Percentiles rank a stretch among this genome's conserved stretches.
phyloP scores from a whole-genome alignment of 352 stramenopile genomes.

The Phytophthora sp. region DNA sequence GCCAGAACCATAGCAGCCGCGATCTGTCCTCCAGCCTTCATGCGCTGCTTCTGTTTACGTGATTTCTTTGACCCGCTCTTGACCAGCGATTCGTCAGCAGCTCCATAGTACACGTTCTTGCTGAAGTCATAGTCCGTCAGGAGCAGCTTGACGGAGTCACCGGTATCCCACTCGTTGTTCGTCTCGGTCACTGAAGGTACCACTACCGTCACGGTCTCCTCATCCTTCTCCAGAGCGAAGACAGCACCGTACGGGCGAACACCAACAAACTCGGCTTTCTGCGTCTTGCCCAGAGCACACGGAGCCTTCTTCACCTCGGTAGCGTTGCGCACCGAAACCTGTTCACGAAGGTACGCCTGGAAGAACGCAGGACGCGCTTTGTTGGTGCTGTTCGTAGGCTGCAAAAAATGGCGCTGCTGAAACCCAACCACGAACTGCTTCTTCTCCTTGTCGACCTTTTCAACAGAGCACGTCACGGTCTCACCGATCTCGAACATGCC shows the following conservation, averaged over 20 bases:
- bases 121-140: slow-evolving; percentile 89
- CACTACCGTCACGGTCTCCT: slow-evolving; percentile 71
- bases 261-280: slow-evolving; percentile 86
- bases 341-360: slow-evolving; percentile 62
- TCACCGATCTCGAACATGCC: slow-evolving; percentile 87
- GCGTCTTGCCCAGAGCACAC: slow-evolving; percentile 69
- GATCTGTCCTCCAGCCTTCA: slow-evolving; percentile 54
- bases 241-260: slow-evolving; percentile 87
- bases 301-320: slow-evolving; percentile 27
- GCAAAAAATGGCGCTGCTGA: slow-evolving; percentile 44
- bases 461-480: slow-evolving; percentile 81
- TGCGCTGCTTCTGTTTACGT: slow-evolving; percentile 72
- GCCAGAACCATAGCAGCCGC: slow-evolving; percentile 53
- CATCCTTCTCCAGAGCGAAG: slow-evolving; percentile 76
- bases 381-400: slow-evolving; percentile 40
- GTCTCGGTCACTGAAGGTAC: slow-evolving; percentile 54
- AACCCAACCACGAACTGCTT: slow-evolving; percentile 86
- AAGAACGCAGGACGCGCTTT: slow-evolving; percentile 56
- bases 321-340: slow-evolving; percentile 15
- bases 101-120: slow-evolving; percentile 82
- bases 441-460: slow-evolving; percentile 77
- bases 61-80: slow-evolving; percentile 70
- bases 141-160: slow-evolving; percentile 72
- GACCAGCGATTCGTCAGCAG: slow-evolving; percentile 53
- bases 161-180: slow-evolving; percentile 56